phyloP scores from a whole-genome alignment of 2,329 filamentous ascomycete species.

The Meredithiella fracta region DNA sequence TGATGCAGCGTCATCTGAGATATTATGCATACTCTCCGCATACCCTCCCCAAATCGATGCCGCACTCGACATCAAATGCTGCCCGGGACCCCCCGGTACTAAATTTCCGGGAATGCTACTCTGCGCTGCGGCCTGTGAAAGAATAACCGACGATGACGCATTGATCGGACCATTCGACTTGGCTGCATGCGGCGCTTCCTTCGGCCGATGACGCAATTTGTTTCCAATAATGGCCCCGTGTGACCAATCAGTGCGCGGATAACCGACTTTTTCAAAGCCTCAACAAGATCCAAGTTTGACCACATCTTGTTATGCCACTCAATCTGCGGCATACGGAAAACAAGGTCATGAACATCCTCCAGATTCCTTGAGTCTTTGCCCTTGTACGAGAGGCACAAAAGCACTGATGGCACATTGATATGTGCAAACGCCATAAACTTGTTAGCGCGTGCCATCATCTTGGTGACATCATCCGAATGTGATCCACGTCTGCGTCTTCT shows the following conservation, averaged over 20 bases:
- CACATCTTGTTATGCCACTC: constrained; percentile 98
- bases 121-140: constrained; percentile 22
- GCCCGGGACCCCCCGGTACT: neutral
- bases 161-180: constrained; percentile 59
- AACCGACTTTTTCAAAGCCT: constrained; percentile 86
- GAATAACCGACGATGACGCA: constrained; percentile 35
- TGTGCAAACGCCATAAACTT: constrained; percentile 96
- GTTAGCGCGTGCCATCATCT: constrained; percentile 90
- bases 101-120: neutral
- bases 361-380: constrained; percentile 90
- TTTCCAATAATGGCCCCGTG: constrained; percentile 90
- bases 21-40: constrained; percentile 30
- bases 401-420: constrained; percentile 87
- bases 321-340: constrained; percentile 84
- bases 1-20: constrained; percentile 41
- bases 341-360: constrained; percentile 92
- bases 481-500: constrained; percentile 21
- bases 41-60: constrained; percentile 23
- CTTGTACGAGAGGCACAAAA: constrained; percentile 91
- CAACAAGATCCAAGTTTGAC: constrained; percentile 88
- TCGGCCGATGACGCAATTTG: constrained; percentile 84
- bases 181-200: constrained; percentile 42
- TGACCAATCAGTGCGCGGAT: constrained; percentile 89
- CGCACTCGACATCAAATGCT: constrained; percentile 23
- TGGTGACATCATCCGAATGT: constrained; percentile 73